A percentile compares a stretch with the other conserved stretches of the same genome.
These are phyloP conservation scores for Fragaria iinumae DNA, from an alignment of 306 rosid genomes.

Conservation along the genomic window DNA sequence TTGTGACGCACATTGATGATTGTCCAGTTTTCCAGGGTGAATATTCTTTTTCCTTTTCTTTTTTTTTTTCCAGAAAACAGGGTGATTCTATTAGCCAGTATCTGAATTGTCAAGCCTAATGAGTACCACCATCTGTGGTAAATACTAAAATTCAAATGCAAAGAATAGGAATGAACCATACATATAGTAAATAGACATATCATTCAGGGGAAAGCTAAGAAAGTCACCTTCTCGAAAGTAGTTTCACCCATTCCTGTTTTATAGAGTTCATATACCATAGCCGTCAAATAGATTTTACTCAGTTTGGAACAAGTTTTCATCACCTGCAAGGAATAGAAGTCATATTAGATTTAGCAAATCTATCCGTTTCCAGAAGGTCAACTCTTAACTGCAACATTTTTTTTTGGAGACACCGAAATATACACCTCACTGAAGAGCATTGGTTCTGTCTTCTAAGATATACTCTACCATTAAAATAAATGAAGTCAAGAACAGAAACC, in stretches of 20 bases:
- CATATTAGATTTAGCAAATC: neutral
- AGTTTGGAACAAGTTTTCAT: slow-evolving; percentile 72
- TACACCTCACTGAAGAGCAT: neutral
- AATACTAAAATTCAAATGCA: slow-evolving; percentile 4
- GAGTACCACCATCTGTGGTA: neutral
- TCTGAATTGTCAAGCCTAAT: neutral
- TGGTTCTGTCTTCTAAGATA: slow-evolving; percentile 14
- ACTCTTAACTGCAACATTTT: neutral
- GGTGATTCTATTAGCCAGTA: neutral
- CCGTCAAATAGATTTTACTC: slow-evolving; percentile 80
- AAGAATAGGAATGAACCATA: slow-evolving; percentile 9
- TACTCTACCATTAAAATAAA: neutral
- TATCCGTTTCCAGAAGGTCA: neutral
- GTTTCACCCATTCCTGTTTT: slow-evolving; percentile 96
- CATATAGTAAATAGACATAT: neutral
- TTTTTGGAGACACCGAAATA: neutral
- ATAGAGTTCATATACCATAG: slow-evolving; percentile 86
- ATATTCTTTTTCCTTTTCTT: no score
- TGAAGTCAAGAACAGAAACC: slow-evolving; percentile 35
- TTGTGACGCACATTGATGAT: neutral
- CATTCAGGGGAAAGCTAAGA: slow-evolving; percentile 27
- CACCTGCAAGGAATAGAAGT: slow-evolving; percentile 49
- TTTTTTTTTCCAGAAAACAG: no score
- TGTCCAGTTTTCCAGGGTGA: neutral
- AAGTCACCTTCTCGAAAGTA: slow-evolving; percentile 80